Base-by-base conservation (phyloP, 352 stramenopile species). In the Globisporangium canariense region DNA sequence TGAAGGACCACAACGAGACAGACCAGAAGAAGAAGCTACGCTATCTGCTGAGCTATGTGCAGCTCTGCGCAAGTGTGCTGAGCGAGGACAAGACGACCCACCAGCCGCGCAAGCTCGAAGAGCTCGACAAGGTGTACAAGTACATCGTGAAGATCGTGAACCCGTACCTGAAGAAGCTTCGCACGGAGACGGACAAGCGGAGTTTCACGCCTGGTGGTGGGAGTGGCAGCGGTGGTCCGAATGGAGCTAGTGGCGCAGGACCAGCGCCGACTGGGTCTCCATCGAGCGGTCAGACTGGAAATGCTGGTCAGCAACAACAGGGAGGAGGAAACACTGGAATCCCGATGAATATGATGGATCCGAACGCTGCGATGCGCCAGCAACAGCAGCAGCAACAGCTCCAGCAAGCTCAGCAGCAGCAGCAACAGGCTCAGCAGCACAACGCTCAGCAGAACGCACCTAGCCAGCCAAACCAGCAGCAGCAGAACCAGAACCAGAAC, bases 71-170 rank as follows among this genome's bases (percentile, higher is more conserved):
- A 18, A 90, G 69, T 38, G 84, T 94, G 49, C 49, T 94, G 64
- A 90, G 79, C 46, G 85, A 94, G 63, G 81, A 94, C 71, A 85
- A 88, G 67, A 66, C 79, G 25, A 88, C 83, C 41, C 73, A 89
- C 49, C 73, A 76, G 41, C 78, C 85, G 18, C 85, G 85, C n/a
- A 88, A 89, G 65, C 74, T 94, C 13, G 83, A 92, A 32, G 85
- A 94, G 68, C 74, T 94, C 30, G 85, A 92, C 72, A 94, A 91
- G 73, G 85, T 94, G 51, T 92, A 90, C 77, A 94, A 94, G 77
- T 94, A 94, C 78, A 91, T 94, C 61, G 80, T 94, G 36, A 91
- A 91, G 62, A 94, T 94, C 58, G 85, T 94, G 54, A 89, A 91
- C 58, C 85, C 85, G 66, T 94, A 92, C 64, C 65, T 94, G 70